Base-by-base conservation (phyloP, 2,329 filamentous ascomycete species). In the Didymellaceae sp. region DNA sequence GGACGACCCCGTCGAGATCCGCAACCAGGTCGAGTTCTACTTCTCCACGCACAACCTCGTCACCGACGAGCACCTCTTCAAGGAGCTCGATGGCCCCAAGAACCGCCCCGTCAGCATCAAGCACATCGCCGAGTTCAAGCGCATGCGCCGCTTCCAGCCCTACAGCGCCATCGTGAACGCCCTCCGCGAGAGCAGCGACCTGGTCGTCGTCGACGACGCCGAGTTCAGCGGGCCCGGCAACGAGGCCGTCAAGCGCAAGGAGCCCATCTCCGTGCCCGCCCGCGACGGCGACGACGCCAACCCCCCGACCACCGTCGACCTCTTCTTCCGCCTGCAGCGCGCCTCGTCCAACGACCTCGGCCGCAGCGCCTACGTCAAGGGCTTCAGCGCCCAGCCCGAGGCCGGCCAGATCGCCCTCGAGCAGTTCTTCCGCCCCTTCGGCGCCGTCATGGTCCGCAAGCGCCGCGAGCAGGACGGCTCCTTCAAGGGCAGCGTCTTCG, bases 401-500 rank as follows among this genome's bases (percentile, higher is more conserved):
- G 87, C 85, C 54, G 93, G 91, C 21, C 94, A 97, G 75, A 91
- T 96, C 72, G 91, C 97, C 58, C 87, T 99, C 49, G 94, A 99
- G 78, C 86, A 86, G 54, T 97, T 96, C 80, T 96, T 97, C 73
- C 81, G 86, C 47, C 83, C 87, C 51, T 92, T 86, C 71, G 93
- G 92, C 37, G 82, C 88, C 24, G 84, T 90, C 64, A 84, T 87
- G 37, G 87, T 99, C 55, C 92, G 93, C 68, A 88, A 99, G 57
- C 90, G 95, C 62, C 91, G 94, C 39, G 78, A 86, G 54, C 77
- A 83, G 39, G 51, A 61, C 7, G 86, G 86, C 66, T 77, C 82
- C 43, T 99, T 97, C 86, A 99, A 99, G 82, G 91, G 93, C 62
- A 96, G 91, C 61, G 90, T 96, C 51, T 97, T 97, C 70, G 90